Conservation (phyloP, 306 rosid species). For the Lotus japonicus region DNA sequence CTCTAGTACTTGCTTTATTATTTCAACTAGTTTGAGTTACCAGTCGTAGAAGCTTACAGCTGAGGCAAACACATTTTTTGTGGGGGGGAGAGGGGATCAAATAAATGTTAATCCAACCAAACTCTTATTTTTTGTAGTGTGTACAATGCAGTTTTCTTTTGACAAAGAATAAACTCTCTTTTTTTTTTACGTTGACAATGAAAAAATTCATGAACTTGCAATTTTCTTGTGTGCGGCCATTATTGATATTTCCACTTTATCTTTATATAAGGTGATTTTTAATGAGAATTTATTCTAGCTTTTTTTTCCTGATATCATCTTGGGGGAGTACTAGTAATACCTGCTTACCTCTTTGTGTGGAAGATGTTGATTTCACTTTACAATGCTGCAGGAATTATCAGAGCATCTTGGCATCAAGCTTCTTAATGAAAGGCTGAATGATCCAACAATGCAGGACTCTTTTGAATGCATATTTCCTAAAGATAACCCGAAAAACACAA, state of each 20-base stretch:
- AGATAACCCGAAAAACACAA: slow-evolving; percentile 87
- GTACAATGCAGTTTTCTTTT: neutral
- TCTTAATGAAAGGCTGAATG: slow-evolving; percentile 60
- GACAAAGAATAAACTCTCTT: too few relatives aligned
- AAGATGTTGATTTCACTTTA: slow-evolving; percentile 26
- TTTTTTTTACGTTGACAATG: too few relatives aligned
- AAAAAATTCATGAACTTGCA: neutral
- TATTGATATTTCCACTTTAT: neutral
- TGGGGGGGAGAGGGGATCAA: neutral
- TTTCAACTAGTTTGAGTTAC: neutral
- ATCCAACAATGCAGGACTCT: slow-evolving; percentile 60
- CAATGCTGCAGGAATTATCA: slow-evolving; percentile 66
- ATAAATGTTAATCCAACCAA: neutral
- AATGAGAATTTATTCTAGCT: neutral
- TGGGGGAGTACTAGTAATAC: neutral
- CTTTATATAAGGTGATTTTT: neutral
- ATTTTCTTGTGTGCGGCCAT: neutral
- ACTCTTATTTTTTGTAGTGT: neutral
- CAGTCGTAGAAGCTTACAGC: neutral
- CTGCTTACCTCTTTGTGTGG: neutral
- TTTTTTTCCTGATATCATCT: neutral
- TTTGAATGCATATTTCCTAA: slow-evolving; percentile 71
- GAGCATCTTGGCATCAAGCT: slow-evolving; percentile 75
- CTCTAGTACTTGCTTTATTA: neutral
- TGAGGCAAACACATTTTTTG: neutral